A percentile compares a stretch with the other conserved stretches of the same genome.
These are phyloP conservation scores for Fusarium sp. DNA, from an alignment of 2,329 filamentous ascomycete species.

Conservation along the genomic window DNA sequence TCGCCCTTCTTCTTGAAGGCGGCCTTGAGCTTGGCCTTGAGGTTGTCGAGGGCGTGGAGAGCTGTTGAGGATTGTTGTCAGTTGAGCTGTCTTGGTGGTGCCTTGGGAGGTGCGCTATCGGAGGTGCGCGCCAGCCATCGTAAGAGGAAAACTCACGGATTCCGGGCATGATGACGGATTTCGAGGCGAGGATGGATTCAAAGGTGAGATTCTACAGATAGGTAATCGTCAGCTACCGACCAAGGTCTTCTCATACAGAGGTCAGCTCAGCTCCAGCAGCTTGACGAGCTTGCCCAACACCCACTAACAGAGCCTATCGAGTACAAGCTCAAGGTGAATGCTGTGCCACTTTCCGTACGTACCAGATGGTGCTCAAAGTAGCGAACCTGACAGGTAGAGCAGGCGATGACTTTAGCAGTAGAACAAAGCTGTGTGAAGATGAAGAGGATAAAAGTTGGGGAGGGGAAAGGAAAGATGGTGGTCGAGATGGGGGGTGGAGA, in stretches of 20 bases:
- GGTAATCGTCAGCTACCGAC: conserved; percentile 24
- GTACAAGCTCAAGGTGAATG: neutral
- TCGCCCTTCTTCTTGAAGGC: conserved; percentile 63
- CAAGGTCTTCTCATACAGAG: neutral
- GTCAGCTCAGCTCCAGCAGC: neutral
- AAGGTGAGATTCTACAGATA: conserved; percentile 10
- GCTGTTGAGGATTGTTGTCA: conserved; percentile 54
- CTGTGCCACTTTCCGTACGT: neutral
- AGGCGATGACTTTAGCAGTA: neutral
- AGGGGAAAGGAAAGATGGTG: conserved; percentile 1
- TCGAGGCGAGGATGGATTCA: neutral
- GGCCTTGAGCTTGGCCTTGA: conserved; percentile 68
- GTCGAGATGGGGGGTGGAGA: conserved; percentile 26
- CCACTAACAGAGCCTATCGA: neutral
- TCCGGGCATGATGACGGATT: conserved; percentile 60
- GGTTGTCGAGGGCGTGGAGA: conserved; percentile 63
- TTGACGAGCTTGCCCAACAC: conserved; percentile 1
- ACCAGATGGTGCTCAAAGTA: conserved; percentile 14
- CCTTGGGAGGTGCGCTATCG: neutral
- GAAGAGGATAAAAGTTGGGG: conserved; percentile 1
- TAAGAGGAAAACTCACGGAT: conserved; percentile 59
- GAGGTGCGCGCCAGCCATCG: neutral
- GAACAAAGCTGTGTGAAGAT: neutral
- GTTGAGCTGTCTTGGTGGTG: neutral
- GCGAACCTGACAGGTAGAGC: neutral